Evolutionary conservation across 2,329 filamentous ascomycete genomes (phyloP), one percentile per base, ranked within the genome.

Genomic region (Fusarium sp.): DNA sequence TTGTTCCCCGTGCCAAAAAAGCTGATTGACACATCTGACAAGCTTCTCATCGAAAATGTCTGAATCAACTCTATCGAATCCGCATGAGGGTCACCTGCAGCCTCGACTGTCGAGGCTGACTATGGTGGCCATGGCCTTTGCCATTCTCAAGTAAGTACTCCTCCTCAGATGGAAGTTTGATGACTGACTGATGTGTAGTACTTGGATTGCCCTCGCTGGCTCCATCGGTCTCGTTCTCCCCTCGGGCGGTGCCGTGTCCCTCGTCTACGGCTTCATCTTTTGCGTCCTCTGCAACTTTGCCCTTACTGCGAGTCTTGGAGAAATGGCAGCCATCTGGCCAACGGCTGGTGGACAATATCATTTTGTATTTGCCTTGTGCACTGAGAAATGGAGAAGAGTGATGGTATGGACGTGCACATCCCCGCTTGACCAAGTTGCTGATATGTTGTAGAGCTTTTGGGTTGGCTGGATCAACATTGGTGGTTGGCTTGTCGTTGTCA

Each of bases 271-370:
- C 34, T 85, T 86, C 74, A 77, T 86, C 54, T 84, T 86, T 77
- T 85, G 83, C 69, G 82, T 85, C n/a, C 50, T 85, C 11, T 85
- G 84, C 76, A 85, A 84, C 70, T 78, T 86, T 18, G 81, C 81
- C 13, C 78, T 86, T 1, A 82, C 80, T 2, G 81, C 83, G 2
- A 85, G 83, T 38, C 76, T 86, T 6, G 85, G 82, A 1, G 85
- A 86, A 70, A 75, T 86, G n/a, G 81, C 81, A 1, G 81, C 83
- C 6, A 83, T 85, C 56, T 86, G 83, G 82, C 84, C 84, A 0
- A 86, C 84, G 0, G 83, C 84, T 0, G 84, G 83, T 6, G 84
- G 85, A 3, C 85, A 86, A 62, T 86, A 85, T 75, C 83, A 86
- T 60, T 85, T 84, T 56, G 83, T 83, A 2, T 84, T 84, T 70